Conservation (phyloP, 2,329 filamentous ascomycete genomes). For the Ustilaginoidea virens region DNA sequence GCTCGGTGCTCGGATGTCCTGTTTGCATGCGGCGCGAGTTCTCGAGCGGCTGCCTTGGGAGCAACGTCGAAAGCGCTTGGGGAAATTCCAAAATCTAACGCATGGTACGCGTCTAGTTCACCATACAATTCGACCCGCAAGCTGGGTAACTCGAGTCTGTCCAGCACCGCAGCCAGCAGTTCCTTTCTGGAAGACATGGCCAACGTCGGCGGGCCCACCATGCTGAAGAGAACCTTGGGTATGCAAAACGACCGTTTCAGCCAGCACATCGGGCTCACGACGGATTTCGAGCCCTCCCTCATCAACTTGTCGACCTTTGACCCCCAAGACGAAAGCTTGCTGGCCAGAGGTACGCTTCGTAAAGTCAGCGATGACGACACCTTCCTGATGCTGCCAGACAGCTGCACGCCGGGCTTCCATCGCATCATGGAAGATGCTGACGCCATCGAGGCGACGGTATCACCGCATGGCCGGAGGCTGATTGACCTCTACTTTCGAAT, state of each 20-base stretch:
- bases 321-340: slow-evolving; percentile 63
- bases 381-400: slow-evolving; percentile 66
- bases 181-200: slow-evolving; percentile 56
- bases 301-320: slow-evolving; percentile 71
- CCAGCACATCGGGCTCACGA: slow-evolving; percentile 71
- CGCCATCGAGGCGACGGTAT: slow-evolving; percentile 60
- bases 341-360: slow-evolving; percentile 52
- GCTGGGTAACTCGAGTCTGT: slow-evolving; percentile 41
- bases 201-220: slow-evolving; percentile 49
- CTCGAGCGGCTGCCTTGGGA: no score
- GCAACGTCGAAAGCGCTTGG: no score
- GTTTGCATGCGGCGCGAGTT: no score
- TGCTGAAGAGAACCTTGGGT: slow-evolving; percentile 56
- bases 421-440: slow-evolving; percentile 53
- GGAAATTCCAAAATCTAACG: no score
- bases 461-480: slow-evolving; percentile 59
- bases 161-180: slow-evolving; percentile 44
- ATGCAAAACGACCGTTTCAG: slow-evolving; percentile 66
- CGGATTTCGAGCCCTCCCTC: slow-evolving; percentile 70
- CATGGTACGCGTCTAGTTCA: slow-evolving; percentile 34
- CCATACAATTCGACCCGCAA: slow-evolving; percentile 35
- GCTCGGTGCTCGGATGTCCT: no score
- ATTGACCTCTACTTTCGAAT: slow-evolving; percentile 71
- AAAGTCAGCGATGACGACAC: slow-evolving; percentile 66
- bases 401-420: slow-evolving; percentile 54